Evolutionary conservation across 768 basidiomycete genomes (phyloP), one percentile per base, ranked within the genome.

Genomic region (Kwoniella bestiolae): DNA sequence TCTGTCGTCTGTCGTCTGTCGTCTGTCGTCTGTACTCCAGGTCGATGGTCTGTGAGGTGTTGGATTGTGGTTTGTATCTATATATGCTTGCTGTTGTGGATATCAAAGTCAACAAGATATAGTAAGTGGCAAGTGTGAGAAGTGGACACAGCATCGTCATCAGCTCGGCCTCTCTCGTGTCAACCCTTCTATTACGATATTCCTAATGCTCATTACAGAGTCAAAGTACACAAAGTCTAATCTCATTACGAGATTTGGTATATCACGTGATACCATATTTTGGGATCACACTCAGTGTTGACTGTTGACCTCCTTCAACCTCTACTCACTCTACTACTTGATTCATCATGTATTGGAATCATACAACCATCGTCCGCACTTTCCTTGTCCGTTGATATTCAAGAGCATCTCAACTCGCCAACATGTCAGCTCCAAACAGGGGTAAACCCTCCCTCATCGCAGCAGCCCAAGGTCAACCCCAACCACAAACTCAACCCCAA

Each of bases 381-480:
- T n/a, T n/a, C n/a, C n/a, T n/a, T n/a, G n/a, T n/a, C n/a, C n/a
- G n/a, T n/a, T n/a, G n/a, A n/a, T n/a, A n/a, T n/a, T n/a, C n/a
- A n/a, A n/a, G n/a, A n/a, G n/a, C n/a, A n/a, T n/a, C n/a, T n/a
- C n/a, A 41, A 18, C 38, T 18, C 8, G 38, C 0, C 46, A 55
- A 55, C 12, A 55, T 55, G 52, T 55, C 52, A 55, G 32, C 18
- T 32, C 41, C 63, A 0, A 34, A 4, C 6, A 52, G 63, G 28
- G 53, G 55, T 31, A 65, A 65, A 53, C 63, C 63, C 31, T 58
- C 63, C 35, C 35, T 65, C 21, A 65, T 65, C 16, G 63, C 63
- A n/a, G 63, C 63, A 1, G 63, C 63, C 21, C 63, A 65, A 53
- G 28, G 26, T 34, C 63, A 65, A 53, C 16, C 29, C 31, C 52